These are phyloP conservation scores for Cystobasidium slooffiae DNA, from an alignment of 1,284 basidiomycete genomes.

Conservation along the genomic window DNA sequence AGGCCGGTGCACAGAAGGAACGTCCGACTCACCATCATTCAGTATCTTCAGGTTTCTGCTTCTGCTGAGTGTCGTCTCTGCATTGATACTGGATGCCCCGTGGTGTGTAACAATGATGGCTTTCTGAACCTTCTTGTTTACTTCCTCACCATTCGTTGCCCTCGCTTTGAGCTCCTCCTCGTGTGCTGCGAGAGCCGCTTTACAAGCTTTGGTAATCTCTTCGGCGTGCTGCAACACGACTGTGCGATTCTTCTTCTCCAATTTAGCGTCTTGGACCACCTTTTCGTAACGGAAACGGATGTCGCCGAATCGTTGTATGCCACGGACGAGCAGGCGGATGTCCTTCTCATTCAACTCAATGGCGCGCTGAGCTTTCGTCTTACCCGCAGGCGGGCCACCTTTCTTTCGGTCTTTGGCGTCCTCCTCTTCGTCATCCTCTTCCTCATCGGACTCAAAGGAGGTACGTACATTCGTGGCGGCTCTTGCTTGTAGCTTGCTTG, in stretches of 20 bases:
- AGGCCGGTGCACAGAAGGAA: background rate
- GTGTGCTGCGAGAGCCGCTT: constrained; percentile 80
- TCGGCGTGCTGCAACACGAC: constrained; percentile 91
- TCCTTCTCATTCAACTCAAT: constrained; percentile 97
- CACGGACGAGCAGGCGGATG: constrained; percentile 91
- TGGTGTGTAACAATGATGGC: constrained; percentile 90
- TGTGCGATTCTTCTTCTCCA: constrained; percentile 90
- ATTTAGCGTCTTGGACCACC: constrained; percentile 90
- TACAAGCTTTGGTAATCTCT: constrained; percentile 86
- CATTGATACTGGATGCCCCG: constrained; percentile 91
- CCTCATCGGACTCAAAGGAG: constrained; percentile 67
- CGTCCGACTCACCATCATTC: constrained; percentile 62
- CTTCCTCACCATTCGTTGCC: constrained; percentile 75
- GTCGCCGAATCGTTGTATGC: constrained; percentile 97
- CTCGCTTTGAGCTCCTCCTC: constrained; percentile 76
- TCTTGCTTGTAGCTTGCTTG: constrained; percentile 67
- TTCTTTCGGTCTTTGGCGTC: constrained; percentile 46
- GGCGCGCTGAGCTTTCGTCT: constrained; percentile 83
- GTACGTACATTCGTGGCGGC: constrained; percentile 87
- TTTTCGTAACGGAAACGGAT: constrained; percentile 91
- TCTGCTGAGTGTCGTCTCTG: constrained; percentile 91
- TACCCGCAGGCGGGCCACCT: constrained; percentile 57
- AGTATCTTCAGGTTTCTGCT: constrained; percentile 88
- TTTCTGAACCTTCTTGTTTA: constrained; percentile 77
- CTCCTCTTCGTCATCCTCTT: constrained; percentile 58